Evolutionary conservation across 371 early-diverging fungal genomes (phyloP).

Genomic region (Apophysomyces trapeziformis): DNA sequence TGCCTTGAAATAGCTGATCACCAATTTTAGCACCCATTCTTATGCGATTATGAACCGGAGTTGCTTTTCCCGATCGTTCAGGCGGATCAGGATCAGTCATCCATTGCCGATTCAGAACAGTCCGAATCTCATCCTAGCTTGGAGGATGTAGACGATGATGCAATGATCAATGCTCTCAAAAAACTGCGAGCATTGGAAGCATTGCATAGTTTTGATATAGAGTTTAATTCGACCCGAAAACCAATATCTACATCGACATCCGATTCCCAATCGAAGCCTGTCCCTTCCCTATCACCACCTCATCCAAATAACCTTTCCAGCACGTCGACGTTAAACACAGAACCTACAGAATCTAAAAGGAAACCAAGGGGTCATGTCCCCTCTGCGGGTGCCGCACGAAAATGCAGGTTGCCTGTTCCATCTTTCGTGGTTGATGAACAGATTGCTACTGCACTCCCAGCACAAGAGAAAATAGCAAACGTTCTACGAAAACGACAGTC

Average conservation of each 20-base stretch:
- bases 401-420: constrained; percentile 46
- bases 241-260: constrained; percentile 5
- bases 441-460: constrained; percentile 28
- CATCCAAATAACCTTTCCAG: constrained; percentile 10
- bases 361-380: constrained; percentile 1
- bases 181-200: constrained; percentile 29
- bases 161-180: constrained; percentile 27
- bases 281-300: neutral
- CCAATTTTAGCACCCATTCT: constrained; percentile 40
- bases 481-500: constrained; percentile 45
- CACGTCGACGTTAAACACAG: neutral
- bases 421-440: constrained; percentile 38
- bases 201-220: constrained; percentile 30
- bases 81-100: constrained; percentile 20
- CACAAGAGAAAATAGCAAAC: constrained; percentile 37
- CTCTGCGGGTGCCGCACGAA: constrained; percentile 15
- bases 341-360: neutral
- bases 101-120: constrained; percentile 27
- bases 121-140: constrained; percentile 11
- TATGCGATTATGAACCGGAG: constrained; percentile 44
- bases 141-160: constrained; percentile 22
- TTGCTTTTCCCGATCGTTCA: constrained; percentile 38
- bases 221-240: constrained; percentile 1
- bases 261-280: constrained; percentile 1
- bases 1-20: constrained; percentile 9